A percentile compares a stretch with the other conserved stretches of the same genome.
These are phyloP conservation scores for Wallacemonas sp. DNA, from an alignment of 208 protist genomes.

Conservation along the genomic window DNA sequence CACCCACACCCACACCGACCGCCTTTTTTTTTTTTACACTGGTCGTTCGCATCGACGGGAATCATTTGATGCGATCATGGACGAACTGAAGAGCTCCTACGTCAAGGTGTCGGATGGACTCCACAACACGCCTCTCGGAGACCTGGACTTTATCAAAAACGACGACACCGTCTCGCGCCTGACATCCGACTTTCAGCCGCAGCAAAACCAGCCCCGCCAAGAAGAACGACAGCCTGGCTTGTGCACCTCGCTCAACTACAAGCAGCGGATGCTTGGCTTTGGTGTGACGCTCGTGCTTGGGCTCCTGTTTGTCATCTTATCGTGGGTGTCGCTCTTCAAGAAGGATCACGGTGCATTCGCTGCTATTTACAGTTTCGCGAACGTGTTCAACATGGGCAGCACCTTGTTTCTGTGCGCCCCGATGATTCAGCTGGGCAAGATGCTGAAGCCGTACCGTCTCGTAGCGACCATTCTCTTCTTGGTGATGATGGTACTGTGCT, in stretches of 20 bases:
- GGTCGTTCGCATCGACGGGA: neutral
- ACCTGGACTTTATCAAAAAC: constrained; percentile 23
- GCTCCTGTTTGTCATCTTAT: constrained; percentile 58
- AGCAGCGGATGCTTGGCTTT: constrained; percentile 66
- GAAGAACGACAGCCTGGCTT: constrained; percentile 19
- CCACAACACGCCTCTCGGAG: constrained; percentile 22
- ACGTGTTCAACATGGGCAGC: constrained; percentile 53
- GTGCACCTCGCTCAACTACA: constrained; percentile 54
- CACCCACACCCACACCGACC: too few species aligned
- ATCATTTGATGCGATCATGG: neutral
- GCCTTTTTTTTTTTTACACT: constrained; percentile 21
- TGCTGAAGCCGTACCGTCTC: constrained; percentile 57
- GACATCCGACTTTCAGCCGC: neutral
- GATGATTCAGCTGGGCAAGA: constrained; percentile 58
- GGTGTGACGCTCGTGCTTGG: constrained; percentile 33
- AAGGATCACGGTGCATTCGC: constrained; percentile 54
- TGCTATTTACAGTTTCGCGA: constrained; percentile 57
- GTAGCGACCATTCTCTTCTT: constrained; percentile 59
- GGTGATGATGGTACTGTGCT: constrained; percentile 50
- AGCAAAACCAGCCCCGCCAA: neutral
- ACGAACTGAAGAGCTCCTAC: constrained; percentile 1
- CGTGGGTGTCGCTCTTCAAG: constrained; percentile 61
- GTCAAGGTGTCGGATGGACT: constrained; percentile 16
- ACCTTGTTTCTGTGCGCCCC: constrained; percentile 75
- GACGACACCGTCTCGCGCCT: neutral